Evolutionary conservation across 495 filamentous ascomycete genomes (phyloP).

Genomic region (Bacidia rubella): DNA sequence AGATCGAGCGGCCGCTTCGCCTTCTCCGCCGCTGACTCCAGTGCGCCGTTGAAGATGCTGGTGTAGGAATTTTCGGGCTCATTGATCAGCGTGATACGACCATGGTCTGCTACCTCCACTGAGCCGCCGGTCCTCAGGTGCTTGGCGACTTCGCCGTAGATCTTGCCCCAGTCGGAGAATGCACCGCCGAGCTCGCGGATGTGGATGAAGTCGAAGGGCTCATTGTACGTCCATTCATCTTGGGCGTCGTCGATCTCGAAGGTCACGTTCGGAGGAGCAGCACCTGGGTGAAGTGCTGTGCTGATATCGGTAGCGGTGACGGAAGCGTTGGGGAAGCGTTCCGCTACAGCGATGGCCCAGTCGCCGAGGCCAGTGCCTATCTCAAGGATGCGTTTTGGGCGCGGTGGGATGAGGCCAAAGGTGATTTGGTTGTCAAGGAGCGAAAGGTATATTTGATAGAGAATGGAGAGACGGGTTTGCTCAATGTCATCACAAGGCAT

Average conservation of each 20-base stretch:
- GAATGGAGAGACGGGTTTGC: conserved; percentile 53
- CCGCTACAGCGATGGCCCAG: conserved; percentile 62
- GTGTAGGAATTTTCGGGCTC: conserved; percentile 25
- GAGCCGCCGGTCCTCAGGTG: conserved; percentile 52
- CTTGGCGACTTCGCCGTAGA: conserved; percentile 46
- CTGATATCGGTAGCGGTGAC: conserved; percentile 59
- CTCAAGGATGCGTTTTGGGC: conserved; percentile 47
- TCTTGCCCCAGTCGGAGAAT: conserved; percentile 45
- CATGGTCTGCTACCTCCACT: conserved; percentile 41
- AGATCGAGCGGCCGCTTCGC: conserved; percentile 31
- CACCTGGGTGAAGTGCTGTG: conserved; percentile 13
- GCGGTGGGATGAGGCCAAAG: conserved; percentile 38
- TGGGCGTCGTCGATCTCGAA: conserved; percentile 61
- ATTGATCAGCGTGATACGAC: conserved; percentile 25
- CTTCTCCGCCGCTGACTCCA: conserved; percentile 25
- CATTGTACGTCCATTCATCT: conserved; percentile 38
- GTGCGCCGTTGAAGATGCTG: conserved; percentile 25
- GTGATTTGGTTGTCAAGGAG: conserved; percentile 47
- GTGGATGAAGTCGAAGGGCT: conserved; percentile 54
- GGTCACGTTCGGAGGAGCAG: conserved; percentile 46
- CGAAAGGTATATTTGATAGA: conserved; percentile 51
- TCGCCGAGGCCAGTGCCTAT: conserved; percentile 58
- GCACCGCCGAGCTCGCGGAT: conserved; percentile 49
- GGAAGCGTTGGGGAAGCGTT: conserved; percentile 45
- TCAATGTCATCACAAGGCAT: conserved; percentile 69